These are phyloP conservation scores for Trypethelium eluteriae DNA, from an alignment of 495 filamentous ascomycete species.

Conservation along the genomic window DNA sequence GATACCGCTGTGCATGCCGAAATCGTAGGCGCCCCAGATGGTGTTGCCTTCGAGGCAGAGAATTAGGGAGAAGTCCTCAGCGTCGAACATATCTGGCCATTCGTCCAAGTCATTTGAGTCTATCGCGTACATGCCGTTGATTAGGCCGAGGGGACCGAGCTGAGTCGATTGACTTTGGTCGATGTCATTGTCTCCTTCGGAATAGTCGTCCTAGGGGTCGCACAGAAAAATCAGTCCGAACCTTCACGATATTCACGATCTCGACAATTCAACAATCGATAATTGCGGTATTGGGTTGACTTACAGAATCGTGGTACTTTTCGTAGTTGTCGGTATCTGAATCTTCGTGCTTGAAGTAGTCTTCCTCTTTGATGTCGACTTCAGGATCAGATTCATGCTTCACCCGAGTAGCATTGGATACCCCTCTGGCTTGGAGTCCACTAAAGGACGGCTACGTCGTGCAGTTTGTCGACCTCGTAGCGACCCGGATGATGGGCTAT, in stretches of 20 bases:
- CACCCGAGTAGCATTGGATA: neutral
- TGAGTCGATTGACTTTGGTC: too few species aligned
- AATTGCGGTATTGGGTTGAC: constrained; percentile 19
- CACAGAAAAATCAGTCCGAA: too few species aligned
- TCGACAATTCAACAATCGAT: too few species aligned
- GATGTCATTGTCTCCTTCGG: too few species aligned
- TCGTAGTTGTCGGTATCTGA: constrained; percentile 17
- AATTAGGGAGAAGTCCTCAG: constrained; percentile 4
- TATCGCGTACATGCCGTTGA: constrained; percentile 39
- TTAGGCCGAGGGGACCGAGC: neutral
- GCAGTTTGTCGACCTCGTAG: too few species aligned
- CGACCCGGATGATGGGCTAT: too few species aligned
- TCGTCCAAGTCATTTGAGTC: constrained; percentile 18
- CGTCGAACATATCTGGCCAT: neutral
- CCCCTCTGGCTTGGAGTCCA: neutral
- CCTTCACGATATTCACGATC: too few species aligned
- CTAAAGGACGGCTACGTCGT: neutral
- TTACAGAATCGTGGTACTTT: constrained; percentile 19
- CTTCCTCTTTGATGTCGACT: constrained; percentile 20
- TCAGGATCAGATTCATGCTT: constrained; percentile 19
- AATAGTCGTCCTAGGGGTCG: too few species aligned
- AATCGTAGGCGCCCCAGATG: constrained; percentile 21
- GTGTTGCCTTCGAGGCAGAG: constrained; percentile 19
- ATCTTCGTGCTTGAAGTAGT: constrained; percentile 22
- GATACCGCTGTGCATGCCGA: constrained; percentile 14